Evolutionary conservation across 345 rosid genomes (phyloP).

Genomic region (Eucalyptus tenuipes): DNA sequence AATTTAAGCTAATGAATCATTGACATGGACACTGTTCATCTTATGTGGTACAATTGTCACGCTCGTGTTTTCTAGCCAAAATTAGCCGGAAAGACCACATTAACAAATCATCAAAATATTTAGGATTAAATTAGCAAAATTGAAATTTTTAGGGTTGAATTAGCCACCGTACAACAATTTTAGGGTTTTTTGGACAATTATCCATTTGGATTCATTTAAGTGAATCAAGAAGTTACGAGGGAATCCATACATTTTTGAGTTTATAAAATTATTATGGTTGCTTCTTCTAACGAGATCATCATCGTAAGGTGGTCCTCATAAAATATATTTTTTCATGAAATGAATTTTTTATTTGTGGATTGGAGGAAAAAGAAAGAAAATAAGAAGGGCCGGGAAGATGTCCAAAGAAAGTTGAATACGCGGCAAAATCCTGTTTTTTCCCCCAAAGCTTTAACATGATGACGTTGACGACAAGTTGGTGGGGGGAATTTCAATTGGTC

Average conservation of each 20-base stretch:
- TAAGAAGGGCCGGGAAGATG: background rate
- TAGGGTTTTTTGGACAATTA: background rate
- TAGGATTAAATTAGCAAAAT: background rate
- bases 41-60: rapidly evolving
- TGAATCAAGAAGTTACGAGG: background rate
- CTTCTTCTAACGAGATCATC: background rate
- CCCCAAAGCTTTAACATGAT: background rate
- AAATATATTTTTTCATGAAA: background rate
- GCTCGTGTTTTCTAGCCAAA: rapidly evolving
- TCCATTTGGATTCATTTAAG: background rate
- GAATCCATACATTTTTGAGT: background rate
- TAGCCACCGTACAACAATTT: rapidly evolving
- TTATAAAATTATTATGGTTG: background rate
- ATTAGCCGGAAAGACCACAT: background rate
- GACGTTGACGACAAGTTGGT: background rate
- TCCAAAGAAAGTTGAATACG: background rate
- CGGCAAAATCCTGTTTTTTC: background rate
- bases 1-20: background rate
- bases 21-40: rapidly evolving
- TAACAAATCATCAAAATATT: background rate
- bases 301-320: background rate
- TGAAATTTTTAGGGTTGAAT: background rate
- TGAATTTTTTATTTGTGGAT: background rate
- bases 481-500: background rate
- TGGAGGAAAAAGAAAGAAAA: background rate